A percentile compares a stretch with the other conserved stretches of the same genome.
phyloP scores from a whole-genome alignment of 2,329 filamentous ascomycete species.

The Lachnellula occidentalis region DNA sequence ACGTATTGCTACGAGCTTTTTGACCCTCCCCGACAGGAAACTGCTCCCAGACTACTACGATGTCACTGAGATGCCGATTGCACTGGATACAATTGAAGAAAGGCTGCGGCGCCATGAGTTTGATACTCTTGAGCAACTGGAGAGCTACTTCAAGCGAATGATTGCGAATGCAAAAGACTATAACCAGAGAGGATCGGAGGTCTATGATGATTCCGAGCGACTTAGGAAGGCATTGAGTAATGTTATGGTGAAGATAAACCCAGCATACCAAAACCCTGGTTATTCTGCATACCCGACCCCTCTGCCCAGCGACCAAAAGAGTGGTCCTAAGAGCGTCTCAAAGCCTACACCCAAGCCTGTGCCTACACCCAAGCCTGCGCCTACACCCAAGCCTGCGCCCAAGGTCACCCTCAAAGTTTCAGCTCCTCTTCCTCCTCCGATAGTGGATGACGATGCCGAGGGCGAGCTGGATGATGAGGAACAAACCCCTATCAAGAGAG shows the following conservation, averaged over 20 bases:
- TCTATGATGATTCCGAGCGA: slow-evolving; percentile 80
- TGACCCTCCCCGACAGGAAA: slow-evolving; percentile 60
- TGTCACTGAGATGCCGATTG: slow-evolving; percentile 70
- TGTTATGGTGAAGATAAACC: slow-evolving; percentile 82
- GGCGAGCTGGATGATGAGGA: slow-evolving; percentile 29
- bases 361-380: background rate
- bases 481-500: slow-evolving; percentile 17
- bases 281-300: slow-evolving; percentile 73
- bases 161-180: slow-evolving; percentile 82
- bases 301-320: slow-evolving; percentile 46
- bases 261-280: slow-evolving; percentile 63
- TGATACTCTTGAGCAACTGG: slow-evolving; percentile 63
- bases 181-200: slow-evolving; percentile 65
- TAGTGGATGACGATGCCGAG: slow-evolving; percentile 30
- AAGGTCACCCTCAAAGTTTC: background rate
- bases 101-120: slow-evolving; percentile 69
- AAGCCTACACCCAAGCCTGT: background rate
- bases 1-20: slow-evolving; percentile 68
- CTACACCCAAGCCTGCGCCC: background rate
- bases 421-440: slow-evolving; percentile 6
- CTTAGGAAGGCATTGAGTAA: slow-evolving; percentile 82
- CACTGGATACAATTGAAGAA: slow-evolving; percentile 68
- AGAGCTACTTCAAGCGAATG: slow-evolving; percentile 83
- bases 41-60: slow-evolving; percentile 72
- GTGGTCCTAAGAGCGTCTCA: background rate